These are phyloP conservation scores for Lepidopterella palustris DNA, from an alignment of 495 filamentous ascomycete species.

Conservation along the genomic window DNA sequence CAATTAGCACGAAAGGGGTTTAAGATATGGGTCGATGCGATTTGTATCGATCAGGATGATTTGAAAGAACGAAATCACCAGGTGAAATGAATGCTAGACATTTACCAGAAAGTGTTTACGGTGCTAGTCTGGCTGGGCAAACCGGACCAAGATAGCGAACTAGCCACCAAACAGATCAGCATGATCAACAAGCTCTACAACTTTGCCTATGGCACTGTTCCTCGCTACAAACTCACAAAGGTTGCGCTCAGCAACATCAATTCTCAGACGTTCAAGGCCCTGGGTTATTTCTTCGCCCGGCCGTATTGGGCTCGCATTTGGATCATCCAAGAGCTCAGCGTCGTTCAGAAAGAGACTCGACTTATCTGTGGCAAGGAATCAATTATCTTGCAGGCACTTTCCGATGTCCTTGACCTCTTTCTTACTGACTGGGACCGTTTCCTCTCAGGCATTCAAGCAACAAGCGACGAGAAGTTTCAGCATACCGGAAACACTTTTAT, in stretches of 20 bases:
- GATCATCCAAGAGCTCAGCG: background rate
- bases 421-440: too few relatives aligned
- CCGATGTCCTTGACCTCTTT: too few relatives aligned
- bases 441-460: background rate
- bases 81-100: background rate
- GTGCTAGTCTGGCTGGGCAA: background rate
- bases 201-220: background rate
- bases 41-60: background rate
- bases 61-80: background rate
- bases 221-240: background rate
- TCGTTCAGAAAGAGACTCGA: background rate
- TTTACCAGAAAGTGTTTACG: background rate
- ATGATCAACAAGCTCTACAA: background rate
- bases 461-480: background rate
- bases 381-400: too few relatives aligned
- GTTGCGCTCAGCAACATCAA: background rate
- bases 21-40: background rate
- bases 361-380: background rate
- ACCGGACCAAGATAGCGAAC: background rate
- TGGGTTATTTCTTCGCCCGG: background rate
- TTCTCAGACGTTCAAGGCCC: too few relatives aligned
- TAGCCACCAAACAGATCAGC: background rate
- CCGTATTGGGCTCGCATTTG: background rate
- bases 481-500: background rate
- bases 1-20: background rate